Conservation (phyloP, 768 basidiomycete species). For the Agaricus sinodeliciosus region DNA sequence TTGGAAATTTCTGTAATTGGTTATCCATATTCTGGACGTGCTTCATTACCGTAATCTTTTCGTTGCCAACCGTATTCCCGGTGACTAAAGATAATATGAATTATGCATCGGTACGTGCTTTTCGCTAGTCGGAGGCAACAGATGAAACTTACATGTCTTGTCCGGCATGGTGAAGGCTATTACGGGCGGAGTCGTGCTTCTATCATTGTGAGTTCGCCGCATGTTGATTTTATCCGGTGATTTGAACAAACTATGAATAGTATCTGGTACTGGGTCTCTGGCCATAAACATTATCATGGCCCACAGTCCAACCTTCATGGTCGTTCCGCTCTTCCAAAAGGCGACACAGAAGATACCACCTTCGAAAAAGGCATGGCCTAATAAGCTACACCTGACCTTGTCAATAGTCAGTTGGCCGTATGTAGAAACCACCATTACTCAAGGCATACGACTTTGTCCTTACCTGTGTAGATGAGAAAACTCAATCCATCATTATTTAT, state of each 20-base stretch:
- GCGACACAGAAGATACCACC: background rate
- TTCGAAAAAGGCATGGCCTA: slow-evolving; percentile 2
- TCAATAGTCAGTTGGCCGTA: background rate
- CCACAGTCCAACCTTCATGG: slow-evolving; percentile 46
- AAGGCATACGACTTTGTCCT: no score
- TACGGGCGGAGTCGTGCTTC: slow-evolving; percentile 43
- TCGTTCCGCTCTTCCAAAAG: slow-evolving; percentile 9
- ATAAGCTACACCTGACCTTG: slow-evolving; percentile 2
- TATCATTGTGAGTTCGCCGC: slow-evolving; percentile 40
- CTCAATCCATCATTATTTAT: no score
- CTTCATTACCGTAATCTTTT: slow-evolving; percentile 67
- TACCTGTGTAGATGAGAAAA: no score
- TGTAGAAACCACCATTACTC: no score
- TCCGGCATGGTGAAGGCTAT: slow-evolving; percentile 30
- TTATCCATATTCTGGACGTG: slow-evolving; percentile 65
- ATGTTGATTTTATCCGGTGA: background rate
- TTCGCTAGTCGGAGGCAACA: background rate
- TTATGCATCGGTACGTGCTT: slow-evolving; percentile 58
- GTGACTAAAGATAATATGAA: slow-evolving; percentile 74
- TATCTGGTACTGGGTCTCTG: slow-evolving; percentile 47
- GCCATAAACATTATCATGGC: slow-evolving; percentile 51
- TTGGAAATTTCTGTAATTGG: slow-evolving; percentile 57
- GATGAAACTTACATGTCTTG: background rate
- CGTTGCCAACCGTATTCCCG: slow-evolving; percentile 62
- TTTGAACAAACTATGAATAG: slow-evolving; percentile 18